Evolutionary conservation across 148 eudicot genomes (phyloP).

Genomic region (Persicaria tinctoria): DNA sequence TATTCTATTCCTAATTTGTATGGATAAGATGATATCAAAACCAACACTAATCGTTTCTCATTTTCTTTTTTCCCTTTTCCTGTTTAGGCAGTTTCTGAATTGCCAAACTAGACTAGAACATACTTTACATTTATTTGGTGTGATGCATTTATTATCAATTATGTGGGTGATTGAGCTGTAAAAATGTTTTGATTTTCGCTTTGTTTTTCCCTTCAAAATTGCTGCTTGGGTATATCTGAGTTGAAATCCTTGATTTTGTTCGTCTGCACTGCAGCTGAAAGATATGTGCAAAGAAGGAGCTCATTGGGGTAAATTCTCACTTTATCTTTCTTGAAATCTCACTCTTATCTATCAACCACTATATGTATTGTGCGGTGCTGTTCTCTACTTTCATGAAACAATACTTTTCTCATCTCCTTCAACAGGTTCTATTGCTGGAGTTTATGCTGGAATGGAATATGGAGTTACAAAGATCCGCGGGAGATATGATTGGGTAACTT

Average conservation of each 20-base stretch:
- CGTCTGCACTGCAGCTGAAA: slow-evolving; percentile 48
- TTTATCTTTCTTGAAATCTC: not conserved
- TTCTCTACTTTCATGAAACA: not conserved
- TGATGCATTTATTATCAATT: too few relatives aligned
- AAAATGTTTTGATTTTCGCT: too few relatives aligned
- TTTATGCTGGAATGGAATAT: slow-evolving; percentile 82
- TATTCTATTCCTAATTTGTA: too few relatives aligned
- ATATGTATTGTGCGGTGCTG: not conserved
- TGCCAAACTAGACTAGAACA: too few relatives aligned
- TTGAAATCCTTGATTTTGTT: not conserved
- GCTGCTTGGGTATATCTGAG: too few relatives aligned
- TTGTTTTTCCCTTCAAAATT: too few relatives aligned
- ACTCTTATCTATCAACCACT: not conserved
- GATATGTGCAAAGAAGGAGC: slow-evolving; percentile 94
- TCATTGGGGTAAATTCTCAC: slow-evolving; percentile 58
- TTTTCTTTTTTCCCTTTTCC: too few relatives aligned
- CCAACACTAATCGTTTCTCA: too few relatives aligned
- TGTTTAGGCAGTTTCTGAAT: too few relatives aligned
- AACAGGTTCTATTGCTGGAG: slow-evolving; percentile 69
- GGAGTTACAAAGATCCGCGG: slow-evolving; percentile 68
- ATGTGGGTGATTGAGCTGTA: too few relatives aligned
- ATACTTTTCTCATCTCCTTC: not conserved
- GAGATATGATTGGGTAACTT: slow-evolving; percentile 68
- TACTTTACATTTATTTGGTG: too few relatives aligned
- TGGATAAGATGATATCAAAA: too few relatives aligned